These are phyloP conservation scores for Russula griseocarnosa DNA, from an alignment of 768 basidiomycete genomes.

Conservation along the genomic window DNA sequence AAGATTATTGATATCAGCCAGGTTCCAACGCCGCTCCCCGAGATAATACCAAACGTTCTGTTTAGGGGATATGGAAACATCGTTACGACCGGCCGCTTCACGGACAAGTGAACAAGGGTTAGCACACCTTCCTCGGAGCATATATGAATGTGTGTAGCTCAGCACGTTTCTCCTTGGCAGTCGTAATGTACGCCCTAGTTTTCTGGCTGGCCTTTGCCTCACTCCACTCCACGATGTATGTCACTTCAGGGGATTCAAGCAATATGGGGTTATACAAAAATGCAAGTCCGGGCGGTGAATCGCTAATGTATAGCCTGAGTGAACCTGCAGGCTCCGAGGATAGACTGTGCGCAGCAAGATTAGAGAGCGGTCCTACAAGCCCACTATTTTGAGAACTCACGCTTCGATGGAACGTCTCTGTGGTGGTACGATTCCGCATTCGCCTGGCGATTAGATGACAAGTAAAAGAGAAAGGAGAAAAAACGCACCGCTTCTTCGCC, in stretches of 20 bases:
- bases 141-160: slow-evolving; percentile 51
- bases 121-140: slow-evolving; percentile 43
- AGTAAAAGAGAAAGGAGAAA: not conserved
- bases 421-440: not conserved
- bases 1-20: slow-evolving; percentile 15
- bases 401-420: slow-evolving; percentile 33
- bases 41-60: slow-evolving; percentile 27
- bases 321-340: slow-evolving; percentile 28
- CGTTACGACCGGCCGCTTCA: not conserved
- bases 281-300: slow-evolving; percentile 37
- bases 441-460: not conserved
- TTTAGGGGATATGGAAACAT: not conserved
- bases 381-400: slow-evolving; percentile 1
- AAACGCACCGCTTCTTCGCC: slow-evolving; percentile 43
- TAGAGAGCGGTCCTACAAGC: not conserved
- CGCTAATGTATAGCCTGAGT: slow-evolving; percentile 43
- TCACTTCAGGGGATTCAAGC: slow-evolving; percentile 42
- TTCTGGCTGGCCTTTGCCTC: slow-evolving; percentile 35
- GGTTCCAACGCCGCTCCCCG: slow-evolving; percentile 21
- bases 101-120: not conserved
- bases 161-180: slow-evolving; percentile 24
- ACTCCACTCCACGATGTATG: slow-evolving; percentile 56
- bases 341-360: not conserved
- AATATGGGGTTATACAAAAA: slow-evolving; percentile 56
- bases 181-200: slow-evolving; percentile 37